Conservation (phyloP, 768 basidiomycete species). For the Psilocybe cubensis region DNA sequence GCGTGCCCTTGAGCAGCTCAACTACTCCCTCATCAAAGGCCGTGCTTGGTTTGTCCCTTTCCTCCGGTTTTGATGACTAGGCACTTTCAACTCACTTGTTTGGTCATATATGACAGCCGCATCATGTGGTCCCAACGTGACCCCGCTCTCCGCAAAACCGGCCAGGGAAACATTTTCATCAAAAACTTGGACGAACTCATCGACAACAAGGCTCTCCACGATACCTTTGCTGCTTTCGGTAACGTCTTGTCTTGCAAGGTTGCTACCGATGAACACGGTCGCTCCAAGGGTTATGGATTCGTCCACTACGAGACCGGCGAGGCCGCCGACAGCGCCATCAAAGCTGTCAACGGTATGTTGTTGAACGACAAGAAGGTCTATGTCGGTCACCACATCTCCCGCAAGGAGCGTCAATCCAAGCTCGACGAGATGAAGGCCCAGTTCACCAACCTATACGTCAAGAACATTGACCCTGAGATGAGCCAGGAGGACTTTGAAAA, state of each 20-base stretch:
- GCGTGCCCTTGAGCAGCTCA: slow-evolving; percentile 97
- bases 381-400: slow-evolving; percentile 96
- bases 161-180: slow-evolving; percentile 99
- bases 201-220: slow-evolving; percentile 99
- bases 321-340: slow-evolving; percentile 94
- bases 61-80: slow-evolving; percentile 14
- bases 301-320: slow-evolving; percentile 99
- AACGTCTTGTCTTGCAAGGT: slow-evolving; percentile 99
- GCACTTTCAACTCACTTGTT: slow-evolving; percentile 9
- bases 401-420: slow-evolving; percentile 99
- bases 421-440: slow-evolving; percentile 96
- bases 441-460: slow-evolving; percentile 98
- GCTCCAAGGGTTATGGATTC: slow-evolving; percentile 97
- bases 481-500: slow-evolving; percentile 85
- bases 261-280: slow-evolving; percentile 93
- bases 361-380: slow-evolving; percentile 99
- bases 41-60: slow-evolving; percentile 79
- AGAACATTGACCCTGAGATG: slow-evolving; percentile 90
- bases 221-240: slow-evolving; percentile 98
- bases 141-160: slow-evolving; percentile 98
- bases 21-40: slow-evolving; percentile 98
- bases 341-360: slow-evolving; percentile 98
- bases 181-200: slow-evolving; percentile 98
- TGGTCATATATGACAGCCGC: slow-evolving; percentile 57
- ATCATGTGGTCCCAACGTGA: slow-evolving; percentile 99